Evolutionary conservation across 2,329 filamentous ascomycete species (phyloP).

Genomic region (Arthrobotrys megalospora): DNA sequence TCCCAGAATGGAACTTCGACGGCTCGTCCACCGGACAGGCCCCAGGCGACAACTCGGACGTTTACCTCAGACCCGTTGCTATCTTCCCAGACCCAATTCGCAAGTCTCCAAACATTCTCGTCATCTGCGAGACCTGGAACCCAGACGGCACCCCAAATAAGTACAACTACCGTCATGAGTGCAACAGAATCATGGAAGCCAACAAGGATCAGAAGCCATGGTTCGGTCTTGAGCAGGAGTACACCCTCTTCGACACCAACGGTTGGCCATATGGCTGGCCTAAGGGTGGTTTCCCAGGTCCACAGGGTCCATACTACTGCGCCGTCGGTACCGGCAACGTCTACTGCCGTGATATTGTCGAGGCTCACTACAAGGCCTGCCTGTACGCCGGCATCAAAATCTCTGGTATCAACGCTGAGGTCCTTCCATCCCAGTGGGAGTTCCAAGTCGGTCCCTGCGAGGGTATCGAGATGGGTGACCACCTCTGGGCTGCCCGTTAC

Average conservation of each 20-base stretch:
- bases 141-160: slow-evolving; percentile 96
- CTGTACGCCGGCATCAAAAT: slow-evolving; percentile 92
- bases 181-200: slow-evolving; percentile 88
- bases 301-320: slow-evolving; percentile 96
- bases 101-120: slow-evolving; percentile 89
- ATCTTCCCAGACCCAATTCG: slow-evolving; percentile 95
- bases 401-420: slow-evolving; percentile 98
- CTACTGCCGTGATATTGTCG: slow-evolving; percentile 97
- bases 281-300: slow-evolving; percentile 87
- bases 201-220: slow-evolving; percentile 88
- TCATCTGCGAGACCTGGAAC: slow-evolving; percentile 95
- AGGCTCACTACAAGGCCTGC: slow-evolving; percentile 92
- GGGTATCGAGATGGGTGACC: slow-evolving; percentile 93
- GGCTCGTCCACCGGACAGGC: slow-evolving; percentile 94
- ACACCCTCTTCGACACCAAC: slow-evolving; percentile 88
- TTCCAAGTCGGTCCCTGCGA: slow-evolving; percentile 94
- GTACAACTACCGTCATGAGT: slow-evolving; percentile 97
- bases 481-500: slow-evolving; percentile 95
- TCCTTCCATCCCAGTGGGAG: slow-evolving; percentile 98
- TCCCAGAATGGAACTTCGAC: slow-evolving; percentile 86
- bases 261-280: slow-evolving; percentile 95
- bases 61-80: slow-evolving; percentile 92
- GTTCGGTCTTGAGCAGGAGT: slow-evolving; percentile 99
- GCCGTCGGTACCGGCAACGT: slow-evolving; percentile 98
- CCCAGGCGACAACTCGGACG: slow-evolving; percentile 94